A percentile compares a stretch with the other conserved stretches of the same genome.
phyloP scores from a whole-genome alignment of 2,329 filamentous ascomycete genomes.

The Curvularia lunata region DNA sequence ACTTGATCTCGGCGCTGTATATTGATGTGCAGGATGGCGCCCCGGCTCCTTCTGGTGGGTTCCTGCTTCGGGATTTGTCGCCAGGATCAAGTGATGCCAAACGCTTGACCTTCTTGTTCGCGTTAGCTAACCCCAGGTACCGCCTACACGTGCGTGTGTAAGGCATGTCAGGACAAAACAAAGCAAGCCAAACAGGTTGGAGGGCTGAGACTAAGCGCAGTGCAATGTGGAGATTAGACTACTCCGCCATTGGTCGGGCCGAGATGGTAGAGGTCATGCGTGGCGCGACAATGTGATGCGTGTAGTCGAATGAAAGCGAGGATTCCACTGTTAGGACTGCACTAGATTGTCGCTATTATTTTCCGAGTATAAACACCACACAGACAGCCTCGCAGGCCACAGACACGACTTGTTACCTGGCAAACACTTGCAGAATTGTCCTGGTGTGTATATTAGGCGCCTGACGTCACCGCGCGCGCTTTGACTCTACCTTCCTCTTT shows the following conservation, averaged over 20 bases:
- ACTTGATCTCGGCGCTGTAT: slow-evolving; percentile 5
- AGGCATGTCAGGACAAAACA: neutral
- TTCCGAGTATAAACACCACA: neutral
- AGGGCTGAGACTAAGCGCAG: neutral
- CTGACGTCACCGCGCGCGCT: slow-evolving; percentile 7
- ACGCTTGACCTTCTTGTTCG: slow-evolving; percentile 33
- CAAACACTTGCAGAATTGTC: neutral
- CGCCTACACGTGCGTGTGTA: slow-evolving; percentile 8
- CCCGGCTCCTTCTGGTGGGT: slow-evolving; percentile 18
- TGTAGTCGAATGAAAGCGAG: neutral
- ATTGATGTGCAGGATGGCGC: slow-evolving; percentile 20
- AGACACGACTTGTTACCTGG: neutral
- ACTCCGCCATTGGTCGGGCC: slow-evolving; percentile 6
- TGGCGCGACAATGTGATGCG: neutral
- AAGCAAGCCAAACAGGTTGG: neutral
- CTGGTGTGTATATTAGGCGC: neutral
- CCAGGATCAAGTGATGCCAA: slow-evolving; percentile 16
- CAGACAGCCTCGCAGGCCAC: too few relatives aligned
- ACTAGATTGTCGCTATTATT: neutral
- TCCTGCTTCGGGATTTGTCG: slow-evolving; percentile 14
- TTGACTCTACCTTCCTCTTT: neutral
- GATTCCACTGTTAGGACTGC: neutral
- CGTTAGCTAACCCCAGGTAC: slow-evolving; percentile 23
- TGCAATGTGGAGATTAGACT: slow-evolving; percentile 10
- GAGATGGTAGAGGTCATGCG: slow-evolving; percentile 3